phyloP scores from a whole-genome alignment of 1,284 basidiomycete species.

The Microbotryum intermedium region DNA sequence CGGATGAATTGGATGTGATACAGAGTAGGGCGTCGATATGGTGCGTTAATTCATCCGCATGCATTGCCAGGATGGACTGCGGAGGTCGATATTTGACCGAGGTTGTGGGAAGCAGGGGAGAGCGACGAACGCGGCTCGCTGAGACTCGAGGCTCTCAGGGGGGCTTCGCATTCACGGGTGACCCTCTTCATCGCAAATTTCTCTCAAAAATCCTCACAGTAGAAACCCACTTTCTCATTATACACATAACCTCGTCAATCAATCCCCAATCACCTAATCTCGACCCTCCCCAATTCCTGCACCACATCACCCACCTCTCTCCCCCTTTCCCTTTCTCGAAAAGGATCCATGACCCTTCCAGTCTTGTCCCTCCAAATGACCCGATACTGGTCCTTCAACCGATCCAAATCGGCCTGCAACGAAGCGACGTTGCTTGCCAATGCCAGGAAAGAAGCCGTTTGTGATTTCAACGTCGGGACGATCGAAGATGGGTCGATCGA shows the following conservation, averaged over 20 bases:
- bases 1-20: not conserved
- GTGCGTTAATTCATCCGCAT: too few relatives aligned
- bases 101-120: too few relatives aligned
- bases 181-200: too few relatives aligned
- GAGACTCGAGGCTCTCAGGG: too few relatives aligned
- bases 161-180: too few relatives aligned
- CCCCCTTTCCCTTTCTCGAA: constrained; percentile 8
- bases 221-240: too few relatives aligned
- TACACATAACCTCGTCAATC: too few relatives aligned
- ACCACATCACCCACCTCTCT: constrained; percentile 1
- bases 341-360: constrained; percentile 29
- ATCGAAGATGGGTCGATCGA: constrained; percentile 17
- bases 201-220: too few relatives aligned
- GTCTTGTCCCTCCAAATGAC: constrained; percentile 32
- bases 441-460: constrained; percentile 30
- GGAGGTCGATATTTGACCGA: too few relatives aligned
- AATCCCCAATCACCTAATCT: constrained; percentile 1
- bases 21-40: constrained; percentile 8
- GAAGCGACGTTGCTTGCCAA: constrained; percentile 30
- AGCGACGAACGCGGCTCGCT: too few relatives aligned
- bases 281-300: constrained; percentile 7
- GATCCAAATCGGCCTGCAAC: constrained; percentile 25
- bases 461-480: constrained; percentile 30
- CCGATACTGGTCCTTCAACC: constrained; percentile 32
- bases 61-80: too few relatives aligned